Percentiles rank a stretch among this genome's conserved stretches.
phyloP scores from a whole-genome alignment of 345 rosid genomes.

The Pugionium dolabratum region DNA sequence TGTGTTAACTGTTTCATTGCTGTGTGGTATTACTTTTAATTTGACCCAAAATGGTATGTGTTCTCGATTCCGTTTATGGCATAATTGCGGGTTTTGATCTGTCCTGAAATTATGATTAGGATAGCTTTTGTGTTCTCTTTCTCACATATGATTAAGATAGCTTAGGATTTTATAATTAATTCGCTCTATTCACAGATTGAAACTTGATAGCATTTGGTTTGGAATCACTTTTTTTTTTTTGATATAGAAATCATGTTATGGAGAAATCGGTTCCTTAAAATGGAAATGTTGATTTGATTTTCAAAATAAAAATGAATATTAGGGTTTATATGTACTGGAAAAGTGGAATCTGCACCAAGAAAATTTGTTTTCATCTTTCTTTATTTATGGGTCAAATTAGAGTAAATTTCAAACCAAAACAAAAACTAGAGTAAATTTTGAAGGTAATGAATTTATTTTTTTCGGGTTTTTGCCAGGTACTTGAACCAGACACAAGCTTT shows the following conservation, averaged over 20 bases:
- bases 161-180: background rate
- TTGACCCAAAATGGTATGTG: background rate
- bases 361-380: background rate
- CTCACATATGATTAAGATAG: no score
- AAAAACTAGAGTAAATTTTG: background rate
- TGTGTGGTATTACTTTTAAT: background rate
- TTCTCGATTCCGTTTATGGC: constrained; percentile 1
- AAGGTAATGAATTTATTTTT: background rate
- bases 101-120: background rate
- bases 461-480: constrained; percentile 1
- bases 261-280: background rate
- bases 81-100: background rate
- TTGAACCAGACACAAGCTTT: background rate
- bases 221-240: background rate
- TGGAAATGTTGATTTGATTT: constrained; percentile 10
- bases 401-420: background rate
- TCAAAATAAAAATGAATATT: background rate
- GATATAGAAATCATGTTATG: constrained; percentile 9
- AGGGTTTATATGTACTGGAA: background rate
- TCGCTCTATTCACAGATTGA: background rate
- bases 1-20: constrained; percentile 12
- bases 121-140: no score
- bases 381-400: background rate
- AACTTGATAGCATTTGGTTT: background rate
- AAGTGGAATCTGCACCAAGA: background rate